Conservation (phyloP, 257 asterid genomes). For the Perilla frutescens region DNA sequence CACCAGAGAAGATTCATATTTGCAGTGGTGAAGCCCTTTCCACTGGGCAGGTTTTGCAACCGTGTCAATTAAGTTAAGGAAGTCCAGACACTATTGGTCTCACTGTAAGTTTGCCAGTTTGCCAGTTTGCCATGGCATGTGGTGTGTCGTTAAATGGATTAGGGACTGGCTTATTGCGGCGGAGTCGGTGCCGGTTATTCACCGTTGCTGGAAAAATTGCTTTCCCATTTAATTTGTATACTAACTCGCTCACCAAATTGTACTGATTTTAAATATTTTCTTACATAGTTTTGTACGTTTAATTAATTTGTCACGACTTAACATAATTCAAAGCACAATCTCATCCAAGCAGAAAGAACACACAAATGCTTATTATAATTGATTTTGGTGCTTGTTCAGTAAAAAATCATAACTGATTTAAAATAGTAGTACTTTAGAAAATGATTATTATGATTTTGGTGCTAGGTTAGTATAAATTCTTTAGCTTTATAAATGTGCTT, state of each 20-base stretch:
- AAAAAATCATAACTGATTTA: too few species aligned
- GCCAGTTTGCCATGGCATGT: constrained; percentile 28
- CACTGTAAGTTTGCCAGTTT: constrained; percentile 1
- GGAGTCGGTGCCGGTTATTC: neutral
- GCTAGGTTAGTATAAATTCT: too few species aligned
- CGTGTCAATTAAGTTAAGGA: neutral
- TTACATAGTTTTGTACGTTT: neutral
- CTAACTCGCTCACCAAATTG: neutral
- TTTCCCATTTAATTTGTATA: neutral
- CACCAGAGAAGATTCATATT: constrained; percentile 8
- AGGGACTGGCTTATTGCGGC: constrained; percentile 20
- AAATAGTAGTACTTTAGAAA: too few species aligned
- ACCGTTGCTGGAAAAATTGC: neutral
- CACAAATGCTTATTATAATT: too few species aligned
- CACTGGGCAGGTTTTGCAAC: constrained; percentile 26
- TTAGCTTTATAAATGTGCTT: too few species aligned
- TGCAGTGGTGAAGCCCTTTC: constrained; percentile 11
- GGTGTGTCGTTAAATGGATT: neutral
- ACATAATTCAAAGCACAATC: too few species aligned
- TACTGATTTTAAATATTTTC: neutral
- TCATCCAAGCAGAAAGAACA: too few species aligned
- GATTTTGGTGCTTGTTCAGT: too few species aligned
- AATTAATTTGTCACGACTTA: too few species aligned
- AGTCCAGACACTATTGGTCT: neutral
- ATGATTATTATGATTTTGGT: too few species aligned